Base-by-base conservation (phyloP, 1,139 yeast genomes). In the Scheffersomyces stambukii region DNA sequence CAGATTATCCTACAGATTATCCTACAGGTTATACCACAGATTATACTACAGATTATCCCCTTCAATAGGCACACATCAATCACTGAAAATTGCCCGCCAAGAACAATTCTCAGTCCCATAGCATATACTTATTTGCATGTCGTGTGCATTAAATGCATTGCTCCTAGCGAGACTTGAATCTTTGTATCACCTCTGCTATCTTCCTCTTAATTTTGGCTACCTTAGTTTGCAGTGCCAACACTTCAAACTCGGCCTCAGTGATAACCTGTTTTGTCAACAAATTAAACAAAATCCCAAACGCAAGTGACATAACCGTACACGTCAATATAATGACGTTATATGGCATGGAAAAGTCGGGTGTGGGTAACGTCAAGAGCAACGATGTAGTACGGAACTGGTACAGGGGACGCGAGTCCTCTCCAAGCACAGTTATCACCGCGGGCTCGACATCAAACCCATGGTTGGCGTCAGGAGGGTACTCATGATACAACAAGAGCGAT, bases 281-380 rank as follows among this genome's bases (percentile, higher is more conserved):
- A 46, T 91, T 89, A 60, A 80, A 88, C 6, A 89, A 50, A 0
- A 93, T 76, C 3, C 98, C 98, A 60, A 89, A 91, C 0, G 91
- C 80, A 37, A 91, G 61, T 0, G 98, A 89, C 83, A 91, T 82
- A 8, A 88, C 82, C 0, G 98, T 93, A 14, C 96, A 85, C 0
- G 97, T 85, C 40, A 93, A 66, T 27, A 93, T 93, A 36, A 93
- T 91, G 27, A 93, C 99, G 48, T 93, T 93, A 53, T 93, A 93
- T 2, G 98, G 98, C 99, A 93, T 93, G 36, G 95, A 84, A 56
- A 93, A 93, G 61, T 93, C 99, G 0, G 99, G 99, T 0, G 97
- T 93, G 2, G 98, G 96, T 30, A 93, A 68, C 0, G 94, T 77
- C 27, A 93, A 65, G 34, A 93, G 63, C 31, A 89, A 69, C 24